A percentile compares a stretch with the other conserved stretches of the same genome.
Conservation (phyloP, 139 green algal species). For the Picochlorum sp. region DNA sequence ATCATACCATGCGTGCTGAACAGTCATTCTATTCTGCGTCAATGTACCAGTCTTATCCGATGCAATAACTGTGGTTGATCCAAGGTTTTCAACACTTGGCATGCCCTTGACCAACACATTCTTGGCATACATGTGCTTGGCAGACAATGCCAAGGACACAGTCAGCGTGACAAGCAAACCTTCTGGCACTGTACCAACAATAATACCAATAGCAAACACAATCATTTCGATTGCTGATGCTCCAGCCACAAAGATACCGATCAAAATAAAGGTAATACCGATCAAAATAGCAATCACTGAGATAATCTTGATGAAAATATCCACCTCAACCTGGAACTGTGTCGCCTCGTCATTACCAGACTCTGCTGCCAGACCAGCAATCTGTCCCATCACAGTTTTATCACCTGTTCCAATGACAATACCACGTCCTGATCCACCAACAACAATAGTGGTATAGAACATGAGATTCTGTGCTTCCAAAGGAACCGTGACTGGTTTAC, state of each 20-base stretch:
- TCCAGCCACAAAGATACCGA: conserved; percentile 51
- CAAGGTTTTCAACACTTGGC: conserved; percentile 93
- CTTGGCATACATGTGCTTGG: conserved; percentile 81
- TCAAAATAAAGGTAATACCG: conserved; percentile 57
- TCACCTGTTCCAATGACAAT: conserved; percentile 68
- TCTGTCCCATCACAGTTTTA: conserved; percentile 83
- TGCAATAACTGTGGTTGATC: conserved; percentile 42
- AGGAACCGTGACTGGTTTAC: conserved; percentile 28
- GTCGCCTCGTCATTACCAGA: conserved; percentile 34
- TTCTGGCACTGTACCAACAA: conserved; percentile 94
- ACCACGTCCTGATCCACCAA: conserved; percentile 15
- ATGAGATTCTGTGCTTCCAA: conserved; percentile 58
- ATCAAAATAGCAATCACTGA: conserved; percentile 72
- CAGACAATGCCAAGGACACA: conserved; percentile 94
- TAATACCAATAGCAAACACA: conserved; percentile 59
- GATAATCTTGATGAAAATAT: conserved; percentile 70
- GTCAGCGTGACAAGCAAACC: conserved; percentile 95
- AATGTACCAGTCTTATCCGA: conserved; percentile 58
- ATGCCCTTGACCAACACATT: conserved; percentile 76
- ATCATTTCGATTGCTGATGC: conserved; percentile 34
- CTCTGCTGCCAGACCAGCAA: conserved; percentile 56
- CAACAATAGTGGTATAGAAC: conserved; percentile 70
- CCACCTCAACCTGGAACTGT: conserved; percentile 70
- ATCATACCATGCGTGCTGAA: conserved; percentile 38
- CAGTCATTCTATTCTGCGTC: conserved; percentile 41